Evolutionary conservation across 495 filamentous ascomycete species (phyloP).

Genomic region (Amorphotheca resinae): DNA sequence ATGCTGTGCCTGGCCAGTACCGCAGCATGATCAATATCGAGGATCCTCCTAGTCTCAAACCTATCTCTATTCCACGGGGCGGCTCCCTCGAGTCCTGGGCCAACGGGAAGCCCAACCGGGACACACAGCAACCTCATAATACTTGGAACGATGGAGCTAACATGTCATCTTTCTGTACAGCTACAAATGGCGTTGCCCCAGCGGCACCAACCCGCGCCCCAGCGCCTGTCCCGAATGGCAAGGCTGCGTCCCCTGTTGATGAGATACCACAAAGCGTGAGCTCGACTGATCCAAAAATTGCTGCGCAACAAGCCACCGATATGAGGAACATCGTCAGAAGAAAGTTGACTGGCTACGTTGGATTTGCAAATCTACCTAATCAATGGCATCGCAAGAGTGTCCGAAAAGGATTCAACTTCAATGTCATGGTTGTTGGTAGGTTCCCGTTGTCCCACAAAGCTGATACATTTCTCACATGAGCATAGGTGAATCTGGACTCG

Average conservation of each 20-base stretch:
- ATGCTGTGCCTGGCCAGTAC: constrained; percentile 22
- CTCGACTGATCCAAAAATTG: constrained; percentile 68
- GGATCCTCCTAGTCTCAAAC: constrained; percentile 31
- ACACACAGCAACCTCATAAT: constrained; percentile 9
- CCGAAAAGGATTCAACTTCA: constrained; percentile 99
- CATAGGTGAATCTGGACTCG: constrained; percentile 93
- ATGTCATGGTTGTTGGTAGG: constrained; percentile 98
- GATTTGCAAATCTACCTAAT: constrained; percentile 97
- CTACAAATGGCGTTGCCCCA: constrained; percentile 21
- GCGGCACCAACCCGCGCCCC: constrained; percentile 18
- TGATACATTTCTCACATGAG: constrained; percentile 7
- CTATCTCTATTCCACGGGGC: constrained; percentile 16
- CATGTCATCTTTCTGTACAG: constrained; percentile 21
- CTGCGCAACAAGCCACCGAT: constrained; percentile 65
- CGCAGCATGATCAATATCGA: constrained; percentile 39
- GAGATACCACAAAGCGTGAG: constrained; percentile 24
- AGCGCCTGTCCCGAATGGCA: constrained; percentile 19
- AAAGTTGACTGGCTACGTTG: constrained; percentile 96
- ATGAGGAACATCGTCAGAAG: constrained; percentile 95
- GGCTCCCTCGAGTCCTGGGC: constrained; percentile 16
- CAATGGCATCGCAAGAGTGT: constrained; percentile 99
- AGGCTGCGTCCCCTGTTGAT: constrained; percentile 9
- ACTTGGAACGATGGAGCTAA: constrained; percentile 19
- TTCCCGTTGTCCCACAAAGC: constrained; percentile 12
- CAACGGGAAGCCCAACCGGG: constrained; percentile 14